Percentiles rank a stretch among this genome's conserved stretches.
phyloP scores from a whole-genome alignment of 2,329 filamentous ascomycete genomes.

The Penicillium sclerotiorum region DNA sequence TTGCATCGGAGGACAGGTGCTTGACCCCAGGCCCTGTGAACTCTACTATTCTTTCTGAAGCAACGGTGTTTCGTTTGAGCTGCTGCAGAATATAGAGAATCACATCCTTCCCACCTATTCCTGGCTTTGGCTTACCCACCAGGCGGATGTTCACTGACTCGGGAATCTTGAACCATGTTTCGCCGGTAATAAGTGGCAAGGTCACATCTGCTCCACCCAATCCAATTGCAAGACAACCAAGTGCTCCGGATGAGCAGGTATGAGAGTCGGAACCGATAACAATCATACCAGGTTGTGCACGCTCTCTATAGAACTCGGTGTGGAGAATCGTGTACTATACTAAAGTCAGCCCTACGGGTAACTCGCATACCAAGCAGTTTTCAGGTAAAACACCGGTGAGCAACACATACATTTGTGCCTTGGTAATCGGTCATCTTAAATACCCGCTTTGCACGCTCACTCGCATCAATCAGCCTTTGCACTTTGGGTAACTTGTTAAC shows the following conservation, averaged over 20 bases:
- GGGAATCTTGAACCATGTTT: conserved; percentile 52
- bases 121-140: conserved; percentile 16
- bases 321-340: conserved; percentile 32
- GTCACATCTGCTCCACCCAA: conserved; percentile 50
- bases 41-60: conserved; percentile 48
- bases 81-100: conserved; percentile 49
- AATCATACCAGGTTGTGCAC: conserved; percentile 49
- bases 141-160: conserved; percentile 35
- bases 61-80: conserved; percentile 52
- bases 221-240: conserved; percentile 48
- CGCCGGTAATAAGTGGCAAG: conserved; percentile 49
- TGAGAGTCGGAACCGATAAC: conserved; percentile 51
- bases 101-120: conserved; percentile 51
- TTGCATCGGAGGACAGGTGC: conserved; percentile 44
- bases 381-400: too few relatives aligned
- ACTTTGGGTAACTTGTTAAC: conserved; percentile 24
- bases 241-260: conserved; percentile 47
- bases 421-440: conserved; percentile 8
- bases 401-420: conserved; percentile 1
- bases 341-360: too few relatives aligned
- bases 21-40: conserved; percentile 46
- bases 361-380: too few relatives aligned
- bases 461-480: not conserved
- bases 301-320: conserved; percentile 49
- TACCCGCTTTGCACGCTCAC: conserved; percentile 1